Evolutionary conservation across 129 eudicot genomes (phyloP).

Genomic region (Pulicaria dysenterica): DNA sequence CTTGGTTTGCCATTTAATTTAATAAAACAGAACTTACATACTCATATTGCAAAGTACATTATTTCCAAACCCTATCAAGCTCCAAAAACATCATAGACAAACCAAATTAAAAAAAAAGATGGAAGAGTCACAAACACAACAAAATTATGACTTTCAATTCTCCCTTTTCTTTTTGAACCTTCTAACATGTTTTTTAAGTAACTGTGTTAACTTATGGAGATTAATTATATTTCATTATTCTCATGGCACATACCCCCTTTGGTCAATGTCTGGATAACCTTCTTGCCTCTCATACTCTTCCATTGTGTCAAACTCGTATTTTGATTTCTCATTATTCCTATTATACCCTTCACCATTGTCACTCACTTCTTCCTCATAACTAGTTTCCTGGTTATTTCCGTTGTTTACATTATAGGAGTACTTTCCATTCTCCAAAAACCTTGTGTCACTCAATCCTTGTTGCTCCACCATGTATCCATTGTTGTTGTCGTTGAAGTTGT

Average conservation of each 20-base stretch:
- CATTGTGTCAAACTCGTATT: constrained; percentile 70
- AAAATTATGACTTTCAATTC: constrained; percentile 10
- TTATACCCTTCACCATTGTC: constrained; percentile 46
- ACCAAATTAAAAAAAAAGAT: neutral
- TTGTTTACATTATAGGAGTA: constrained; percentile 34
- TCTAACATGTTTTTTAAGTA: constrained; percentile 19
- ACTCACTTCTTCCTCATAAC: constrained; percentile 36
- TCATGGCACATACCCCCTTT: constrained; percentile 30
- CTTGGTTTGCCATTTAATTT: neutral
- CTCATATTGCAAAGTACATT: constrained; percentile 19
- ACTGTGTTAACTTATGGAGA: constrained; percentile 28
- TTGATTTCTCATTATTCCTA: constrained; percentile 38
- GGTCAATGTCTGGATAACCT: constrained; percentile 40
- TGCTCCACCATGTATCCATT: constrained; percentile 30
- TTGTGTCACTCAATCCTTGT: constrained; percentile 72
- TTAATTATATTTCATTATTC: constrained; percentile 10
- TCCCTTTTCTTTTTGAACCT: constrained; percentile 2
- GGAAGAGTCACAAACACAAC: constrained; percentile 21
- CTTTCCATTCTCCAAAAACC: constrained; percentile 54
- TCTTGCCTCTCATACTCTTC: constrained; percentile 72
- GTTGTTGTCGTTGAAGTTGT: constrained; percentile 13
- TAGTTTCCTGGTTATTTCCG: constrained; percentile 32
- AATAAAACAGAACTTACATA: neutral
- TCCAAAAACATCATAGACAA: constrained; percentile 23
- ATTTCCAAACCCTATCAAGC: constrained; percentile 8